These are phyloP conservation scores for Salix brachista DNA, from an alignment of 345 rosid species.

Conservation along the genomic window DNA sequence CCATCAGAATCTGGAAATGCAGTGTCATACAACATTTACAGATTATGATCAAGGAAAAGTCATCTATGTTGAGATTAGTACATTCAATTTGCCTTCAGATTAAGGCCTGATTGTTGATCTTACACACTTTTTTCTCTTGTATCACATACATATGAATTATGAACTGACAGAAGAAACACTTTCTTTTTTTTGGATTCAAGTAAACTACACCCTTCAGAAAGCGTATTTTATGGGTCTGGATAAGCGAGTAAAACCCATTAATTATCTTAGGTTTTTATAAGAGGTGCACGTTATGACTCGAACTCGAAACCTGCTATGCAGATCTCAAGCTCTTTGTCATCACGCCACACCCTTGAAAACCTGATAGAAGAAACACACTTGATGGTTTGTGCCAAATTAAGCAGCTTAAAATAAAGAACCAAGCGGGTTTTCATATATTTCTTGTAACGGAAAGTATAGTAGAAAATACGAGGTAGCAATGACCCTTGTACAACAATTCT, in stretches of 20 bases:
- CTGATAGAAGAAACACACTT: too few species aligned
- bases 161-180: not conserved
- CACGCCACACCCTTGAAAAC: not conserved
- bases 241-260: rapidly evolving
- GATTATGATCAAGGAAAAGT: too few species aligned
- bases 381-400: too few species aligned
- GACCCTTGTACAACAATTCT: not conserved
- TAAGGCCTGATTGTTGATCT: too few species aligned
- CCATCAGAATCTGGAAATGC: too few species aligned
- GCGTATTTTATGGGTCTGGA: rapidly evolving
- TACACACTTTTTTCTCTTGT: not conserved
- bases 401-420: not conserved
- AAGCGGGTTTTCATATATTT: not conserved
- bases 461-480: not conserved
- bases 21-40: too few species aligned
- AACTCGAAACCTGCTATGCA: too few species aligned
- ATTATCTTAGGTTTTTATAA: rapidly evolving
- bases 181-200: too few species aligned
- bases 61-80: too few species aligned
- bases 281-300: rapidly evolving
- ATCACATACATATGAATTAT: not conserved
- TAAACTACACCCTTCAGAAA: rapidly evolving
- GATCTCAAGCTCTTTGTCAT: too few species aligned
- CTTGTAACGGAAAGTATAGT: not conserved
- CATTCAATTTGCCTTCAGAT: too few species aligned